Evolutionary conservation across 257 asterid species (phyloP).

Genomic region (Lithospermum erythrorhizon): DNA sequence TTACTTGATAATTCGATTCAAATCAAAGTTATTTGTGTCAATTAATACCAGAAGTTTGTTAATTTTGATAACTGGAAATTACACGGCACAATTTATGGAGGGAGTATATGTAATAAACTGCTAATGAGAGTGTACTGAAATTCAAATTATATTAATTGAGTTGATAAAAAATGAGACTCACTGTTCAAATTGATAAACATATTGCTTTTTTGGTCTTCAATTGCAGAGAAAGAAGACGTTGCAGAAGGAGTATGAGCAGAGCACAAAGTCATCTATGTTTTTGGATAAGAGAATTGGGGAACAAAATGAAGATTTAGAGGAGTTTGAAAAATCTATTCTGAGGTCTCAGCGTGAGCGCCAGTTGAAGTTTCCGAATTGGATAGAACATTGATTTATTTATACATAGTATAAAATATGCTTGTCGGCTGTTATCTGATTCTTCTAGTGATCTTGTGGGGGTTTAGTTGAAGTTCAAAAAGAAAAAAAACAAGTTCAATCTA

Average conservation of each 20-base stretch:
- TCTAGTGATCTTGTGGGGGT: neutral
- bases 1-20: too few relatives aligned
- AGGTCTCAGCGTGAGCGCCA: constrained; percentile 87
- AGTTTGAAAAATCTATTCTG: constrained; percentile 75
- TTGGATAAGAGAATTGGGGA: constrained; percentile 90
- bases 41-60: too few relatives aligned
- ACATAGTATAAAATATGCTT: neutral
- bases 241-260: constrained; percentile 78
- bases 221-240: constrained; percentile 88
- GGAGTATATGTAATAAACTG: too few relatives aligned
- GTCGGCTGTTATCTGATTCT: neutral
- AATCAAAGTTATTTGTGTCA: too few relatives aligned
- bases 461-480: constrained; percentile 63
- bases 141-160: too few relatives aligned
- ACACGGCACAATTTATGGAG: too few relatives aligned
- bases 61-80: too few relatives aligned
- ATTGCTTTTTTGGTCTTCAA: too few relatives aligned
- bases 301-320: constrained; percentile 63
- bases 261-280: constrained; percentile 62
- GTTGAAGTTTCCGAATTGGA: constrained; percentile 23
- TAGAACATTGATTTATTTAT: neutral
- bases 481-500: constrained; percentile 60
- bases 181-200: neutral
- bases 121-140: too few relatives aligned
- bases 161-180: neutral